phyloP scores from a whole-genome alignment of 2,329 filamentous ascomycete genomes.

The Hawksworthiomyces lignivorus region DNA sequence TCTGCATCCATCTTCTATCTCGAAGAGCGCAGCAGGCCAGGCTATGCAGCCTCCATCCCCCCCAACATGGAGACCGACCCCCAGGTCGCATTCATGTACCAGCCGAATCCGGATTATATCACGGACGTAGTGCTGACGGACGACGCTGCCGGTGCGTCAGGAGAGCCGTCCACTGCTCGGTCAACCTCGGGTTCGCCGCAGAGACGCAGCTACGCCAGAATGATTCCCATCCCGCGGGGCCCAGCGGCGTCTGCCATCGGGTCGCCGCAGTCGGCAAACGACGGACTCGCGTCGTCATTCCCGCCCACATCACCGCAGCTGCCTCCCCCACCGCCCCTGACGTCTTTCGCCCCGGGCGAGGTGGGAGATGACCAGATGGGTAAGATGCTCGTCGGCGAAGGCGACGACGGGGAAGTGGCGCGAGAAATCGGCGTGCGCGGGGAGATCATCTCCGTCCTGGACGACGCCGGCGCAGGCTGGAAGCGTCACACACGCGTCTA shows the following conservation, averaged over 20 bases:
- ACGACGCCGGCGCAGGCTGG: slow-evolving; percentile 42
- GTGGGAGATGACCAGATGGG: too few relatives aligned
- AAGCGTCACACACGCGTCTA: slow-evolving; percentile 52
- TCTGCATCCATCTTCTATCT: too few relatives aligned
- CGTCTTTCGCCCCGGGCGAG: slow-evolving; percentile 7
- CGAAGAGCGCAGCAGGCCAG: too few relatives aligned
- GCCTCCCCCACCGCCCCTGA: slow-evolving; percentile 29
- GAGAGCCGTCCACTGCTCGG: neutral
- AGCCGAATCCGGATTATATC: slow-evolving; percentile 42
- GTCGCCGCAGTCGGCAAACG: too few relatives aligned
- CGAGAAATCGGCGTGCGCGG: slow-evolving; percentile 34
- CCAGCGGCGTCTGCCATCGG: too few relatives aligned
- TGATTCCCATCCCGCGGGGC: too few relatives aligned
- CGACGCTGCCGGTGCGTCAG: slow-evolving; percentile 16
- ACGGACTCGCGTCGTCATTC: too few relatives aligned
- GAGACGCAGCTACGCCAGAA: slow-evolving; percentile 18
- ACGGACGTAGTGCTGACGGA: slow-evolving; percentile 21
- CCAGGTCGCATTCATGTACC: slow-evolving; percentile 34
- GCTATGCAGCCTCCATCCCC: too few relatives aligned
- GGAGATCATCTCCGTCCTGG: slow-evolving; percentile 42
- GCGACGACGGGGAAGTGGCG: neutral
- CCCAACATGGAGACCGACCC: neutral
- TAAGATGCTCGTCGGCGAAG: too few relatives aligned
- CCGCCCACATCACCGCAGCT: slow-evolving; percentile 25
- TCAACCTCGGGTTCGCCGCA: slow-evolving; percentile 36